These are phyloP conservation scores for Protostelium mycophagum DNA, from an alignment of 78 protist species.

Conservation along the genomic window DNA sequence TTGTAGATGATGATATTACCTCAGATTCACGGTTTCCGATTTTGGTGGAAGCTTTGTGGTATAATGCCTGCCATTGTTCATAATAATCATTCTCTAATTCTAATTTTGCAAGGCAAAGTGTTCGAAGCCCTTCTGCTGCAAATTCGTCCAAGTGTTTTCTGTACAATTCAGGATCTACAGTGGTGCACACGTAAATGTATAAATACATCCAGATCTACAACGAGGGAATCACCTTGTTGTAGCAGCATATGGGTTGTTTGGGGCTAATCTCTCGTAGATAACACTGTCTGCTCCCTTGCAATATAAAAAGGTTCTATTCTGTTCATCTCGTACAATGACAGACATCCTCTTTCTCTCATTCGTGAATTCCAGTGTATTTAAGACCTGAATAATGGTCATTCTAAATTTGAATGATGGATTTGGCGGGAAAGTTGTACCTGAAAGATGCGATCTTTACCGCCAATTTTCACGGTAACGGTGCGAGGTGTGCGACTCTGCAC, in stretches of 20 bases:
- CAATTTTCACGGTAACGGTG: neutral
- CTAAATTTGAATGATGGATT: neutral
- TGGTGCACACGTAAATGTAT: neutral
- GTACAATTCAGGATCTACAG: neutral
- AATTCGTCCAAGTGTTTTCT: constrained; percentile 34
- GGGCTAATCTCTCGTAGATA: constrained; percentile 31
- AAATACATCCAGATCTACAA: too few relatives aligned
- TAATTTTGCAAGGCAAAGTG: constrained; percentile 74
- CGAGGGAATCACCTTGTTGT: constrained; percentile 16
- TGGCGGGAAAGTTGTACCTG: neutral
- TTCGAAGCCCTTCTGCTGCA: constrained; percentile 82
- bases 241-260: constrained; percentile 15
- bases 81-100: constrained; percentile 34
- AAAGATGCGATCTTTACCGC: neutral
- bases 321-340: constrained; percentile 35
- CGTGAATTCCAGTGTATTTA: constrained; percentile 59
- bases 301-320: constrained; percentile 23
- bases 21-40: constrained; percentile 40
- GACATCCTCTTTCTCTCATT: constrained; percentile 76
- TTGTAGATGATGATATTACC: neutral
- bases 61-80: constrained; percentile 29
- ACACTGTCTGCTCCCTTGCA: constrained; percentile 87
- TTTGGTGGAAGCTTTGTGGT: constrained; percentile 34
- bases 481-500: neutral
- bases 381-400: constrained; percentile 9